Base-by-base conservation (phyloP, 1,284 basidiomycete species). In the Ustilago esculenta region DNA sequence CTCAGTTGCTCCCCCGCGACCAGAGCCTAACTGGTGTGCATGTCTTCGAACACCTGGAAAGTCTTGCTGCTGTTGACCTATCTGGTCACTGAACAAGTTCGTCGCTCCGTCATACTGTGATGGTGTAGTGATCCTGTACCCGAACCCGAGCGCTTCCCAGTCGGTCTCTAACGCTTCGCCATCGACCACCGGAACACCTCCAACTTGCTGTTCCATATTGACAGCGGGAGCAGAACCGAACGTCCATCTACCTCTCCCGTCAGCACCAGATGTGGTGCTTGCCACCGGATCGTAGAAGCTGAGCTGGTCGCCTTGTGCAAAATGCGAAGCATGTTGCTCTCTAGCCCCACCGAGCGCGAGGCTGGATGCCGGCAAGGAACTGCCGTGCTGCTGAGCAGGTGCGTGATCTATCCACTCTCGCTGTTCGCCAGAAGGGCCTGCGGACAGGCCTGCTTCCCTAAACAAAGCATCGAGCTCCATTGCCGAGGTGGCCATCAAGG, bases 381-480 rank as follows among this genome's bases (percentile, higher is more conserved):
- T 34, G 12, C 42, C 30, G 7, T 34, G 35, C 8, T 57, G 60
- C 30, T 17, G 2, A 4, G 11, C 17, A 3, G 53, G 9, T 4
- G n/a, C 33, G 12, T 24, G 35, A 12, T 37, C 41, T 3, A 37
- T 14, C 61, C 54, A 65, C 8, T 45, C 53, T 2, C 53, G 37
- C 32, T 67, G 57, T 4, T 59, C 66, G n/a, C 55, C 47, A 5
- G 54, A 45, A 0, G 59, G 59, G 3, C 66, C 66, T 3, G 66
- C 42, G 9, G 67, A 55, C 41, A 64, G 33, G 1, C 60, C 67
- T 10, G 67, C 60, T 32, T 70, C 67, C n/a, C 54, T 42, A 43
- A 70, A 70, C 1, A 70, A 40, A 5, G 57, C 53, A 32, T 70
- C 67, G 10, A 70, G 57, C 47, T 70, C 67, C 67, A 70, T 70